Base-by-base conservation (phyloP, 164 flowering plant species). In the Magnolia sinica region DNA sequence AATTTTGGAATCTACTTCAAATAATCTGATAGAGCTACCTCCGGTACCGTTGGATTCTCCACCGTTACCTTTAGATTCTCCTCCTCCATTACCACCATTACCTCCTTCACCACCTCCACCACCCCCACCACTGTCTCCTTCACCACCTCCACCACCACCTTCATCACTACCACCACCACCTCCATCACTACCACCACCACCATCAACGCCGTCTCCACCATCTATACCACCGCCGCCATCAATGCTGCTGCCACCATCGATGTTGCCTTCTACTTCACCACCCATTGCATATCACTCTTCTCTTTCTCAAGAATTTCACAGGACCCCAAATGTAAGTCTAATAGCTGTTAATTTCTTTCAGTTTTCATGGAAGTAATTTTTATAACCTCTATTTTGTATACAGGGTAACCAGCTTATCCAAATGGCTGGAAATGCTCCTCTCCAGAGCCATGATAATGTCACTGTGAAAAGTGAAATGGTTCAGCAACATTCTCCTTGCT, bases 11-110 rank as follows among this genome's bases (percentile, higher is more conserved):
- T 75, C 81, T 52, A 76, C 80, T 74, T 72, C 83, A 50, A 80
- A 73, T n/a, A 69, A 72, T 74, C 77, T 76, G 24, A n/a, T 16
- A 66, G 91, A 87, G 70, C 71, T 80, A 19, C 86, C 88, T 16
- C 88, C 95, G 78, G 68, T 86, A 8, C 88, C 92, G 7, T 84
- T 81, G 76, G 89, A 89, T 73, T 89, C 95, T 81, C 97, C 97
- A 31, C 94, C 94, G 10, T 75, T 87, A 74, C 97, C 94, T 55
- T 82, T 83, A 64, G 89, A 84, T 78, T 74, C 84, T 71, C 80
- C 79, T 10, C 84, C 73, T 61, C 77, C 81, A 6, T 79, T 63
- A 24, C 84, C 82, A 16, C 80, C 85, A 20, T 69, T 83, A n/a
- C 79, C 75, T 27, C 77, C 87, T 29, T 86, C 83, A 24, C 80